A percentile compares a stretch with the other conserved stretches of the same genome.
Conservation (phyloP, 257 asterid genomes). For the Gentiana straminea region DNA sequence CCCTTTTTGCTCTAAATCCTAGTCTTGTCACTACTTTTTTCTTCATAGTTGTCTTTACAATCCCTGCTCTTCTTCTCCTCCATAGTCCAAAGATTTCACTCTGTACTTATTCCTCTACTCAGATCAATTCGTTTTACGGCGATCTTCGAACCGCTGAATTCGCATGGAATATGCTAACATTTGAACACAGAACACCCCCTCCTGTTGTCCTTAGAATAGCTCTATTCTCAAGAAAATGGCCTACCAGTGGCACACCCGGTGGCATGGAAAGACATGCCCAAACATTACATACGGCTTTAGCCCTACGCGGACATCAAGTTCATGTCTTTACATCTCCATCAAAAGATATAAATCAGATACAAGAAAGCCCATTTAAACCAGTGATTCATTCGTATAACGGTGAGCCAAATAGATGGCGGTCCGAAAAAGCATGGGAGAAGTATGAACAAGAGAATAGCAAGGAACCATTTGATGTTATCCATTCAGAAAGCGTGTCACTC, state of each 20-base stretch:
- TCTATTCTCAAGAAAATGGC: conserved; percentile 93
- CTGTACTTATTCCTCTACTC: conserved; percentile 30
- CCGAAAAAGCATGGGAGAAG: conserved; percentile 75
- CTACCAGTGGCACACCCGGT: conserved; percentile 55
- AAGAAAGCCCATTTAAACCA: conserved; percentile 17
- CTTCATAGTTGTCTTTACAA: conserved; percentile 71
- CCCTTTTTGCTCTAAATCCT: conserved; percentile 35
- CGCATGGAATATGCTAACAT: conserved; percentile 57
- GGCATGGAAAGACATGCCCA: conserved; percentile 97
- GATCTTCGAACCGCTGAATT: conserved; percentile 64
- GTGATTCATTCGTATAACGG: conserved; percentile 70
- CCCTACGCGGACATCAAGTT: conserved; percentile 60
- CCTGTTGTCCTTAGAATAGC: conserved; percentile 41
- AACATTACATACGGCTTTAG: conserved; percentile 67
- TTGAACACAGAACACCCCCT: conserved; percentile 24
- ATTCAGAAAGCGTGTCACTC: conserved; percentile 86
- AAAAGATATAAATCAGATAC: not conserved
- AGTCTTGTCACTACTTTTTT: conserved; percentile 63
- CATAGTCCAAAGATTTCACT: conserved; percentile 44
- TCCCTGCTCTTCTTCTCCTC: conserved; percentile 74
- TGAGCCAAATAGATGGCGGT: conserved; percentile 64
- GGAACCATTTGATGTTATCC: conserved; percentile 54
- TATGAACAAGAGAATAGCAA: conserved; percentile 37
- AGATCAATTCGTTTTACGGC: conserved; percentile 45
- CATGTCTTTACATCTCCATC: conserved; percentile 77